Percentiles rank a stretch among this genome's conserved stretches.
These are phyloP conservation scores for Populus trichocarpa DNA, from an alignment of 441 rosid species.

Conservation along the genomic window DNA sequence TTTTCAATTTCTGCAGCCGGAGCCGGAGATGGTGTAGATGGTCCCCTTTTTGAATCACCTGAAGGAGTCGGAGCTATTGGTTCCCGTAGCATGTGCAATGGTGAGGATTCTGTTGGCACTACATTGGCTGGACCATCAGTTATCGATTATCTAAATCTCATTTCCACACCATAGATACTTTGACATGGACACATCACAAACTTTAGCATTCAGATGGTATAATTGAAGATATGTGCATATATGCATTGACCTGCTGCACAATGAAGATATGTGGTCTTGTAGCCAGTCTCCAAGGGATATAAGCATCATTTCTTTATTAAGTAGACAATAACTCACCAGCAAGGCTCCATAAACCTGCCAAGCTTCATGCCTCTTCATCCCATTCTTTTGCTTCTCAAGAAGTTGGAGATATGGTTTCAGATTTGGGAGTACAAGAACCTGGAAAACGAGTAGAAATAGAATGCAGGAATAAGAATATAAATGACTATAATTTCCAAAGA, in stretches of 20 bases:
- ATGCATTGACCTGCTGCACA: conserved; percentile 68
- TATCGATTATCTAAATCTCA: conserved; percentile 35
- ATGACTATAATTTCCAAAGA: neutral
- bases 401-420: conserved; percentile 70
- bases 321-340: conserved; percentile 50
- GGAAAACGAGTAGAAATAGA: neutral
- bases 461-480: neutral
- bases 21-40: conserved; percentile 36
- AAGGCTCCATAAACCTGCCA: conserved; percentile 91
- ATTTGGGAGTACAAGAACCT: conserved; percentile 64
- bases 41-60: conserved; percentile 32
- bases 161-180: neutral
- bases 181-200: neutral
- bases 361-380: conserved; percentile 82
- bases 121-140: conserved; percentile 40
- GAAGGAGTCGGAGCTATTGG: conserved; percentile 26
- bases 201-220: neutral
- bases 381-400: conserved; percentile 86
- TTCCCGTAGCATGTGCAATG: conserved; percentile 40
- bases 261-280: conserved; percentile 28
- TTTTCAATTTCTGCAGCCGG: conserved; percentile 27
- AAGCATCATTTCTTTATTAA: neutral
- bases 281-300: neutral
- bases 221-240: conserved; percentile 50
- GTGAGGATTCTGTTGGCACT: neutral